A percentile compares a stretch with the other conserved stretches of the same genome.
Evolutionary conservation across 1,139 yeast genomes (phyloP).

Genomic region (Lodderomyces pseudojiufengensis): DNA sequence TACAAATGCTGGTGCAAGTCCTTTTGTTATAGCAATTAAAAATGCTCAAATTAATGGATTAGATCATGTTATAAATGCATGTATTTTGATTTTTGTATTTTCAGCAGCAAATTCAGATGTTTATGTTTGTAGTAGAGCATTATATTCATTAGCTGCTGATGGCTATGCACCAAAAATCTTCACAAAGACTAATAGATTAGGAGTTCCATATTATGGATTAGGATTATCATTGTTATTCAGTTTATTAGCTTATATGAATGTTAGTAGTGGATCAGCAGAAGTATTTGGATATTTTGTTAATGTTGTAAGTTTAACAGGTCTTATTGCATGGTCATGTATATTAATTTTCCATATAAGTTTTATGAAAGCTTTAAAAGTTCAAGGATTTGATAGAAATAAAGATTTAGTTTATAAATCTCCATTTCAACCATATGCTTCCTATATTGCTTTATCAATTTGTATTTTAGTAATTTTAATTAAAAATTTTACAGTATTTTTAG

Average conservation of each 20-base stretch:
- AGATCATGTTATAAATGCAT: conserved; percentile 46
- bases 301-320: conserved; percentile 69
- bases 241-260: conserved; percentile 62
- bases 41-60: conserved; percentile 42
- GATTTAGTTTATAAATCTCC: conserved; percentile 60
- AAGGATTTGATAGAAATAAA: conserved; percentile 39
- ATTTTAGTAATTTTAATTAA: conserved; percentile 59
- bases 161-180: conserved; percentile 54
- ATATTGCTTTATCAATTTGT: conserved; percentile 53
- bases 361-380: conserved; percentile 62
- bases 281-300: conserved; percentile 68
- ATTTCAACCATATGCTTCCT: conserved; percentile 63
- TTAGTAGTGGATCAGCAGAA: conserved; percentile 46
- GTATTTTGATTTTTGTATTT: conserved; percentile 42
- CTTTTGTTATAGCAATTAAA: conserved; percentile 55
- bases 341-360: conserved; percentile 61
- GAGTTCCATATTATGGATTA: conserved; percentile 40
- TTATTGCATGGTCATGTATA: conserved; percentile 67
- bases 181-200: conserved; percentile 34
- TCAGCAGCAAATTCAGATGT: conserved; percentile 49
- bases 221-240: conserved; percentile 43
- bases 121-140: conserved; percentile 46
- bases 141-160: conserved; percentile 43
- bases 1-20: conserved; percentile 70
- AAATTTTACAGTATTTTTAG: conserved; percentile 70